Base-by-base conservation (phyloP, 495 filamentous ascomycete species). In the Glutinoglossum americanum region DNA sequence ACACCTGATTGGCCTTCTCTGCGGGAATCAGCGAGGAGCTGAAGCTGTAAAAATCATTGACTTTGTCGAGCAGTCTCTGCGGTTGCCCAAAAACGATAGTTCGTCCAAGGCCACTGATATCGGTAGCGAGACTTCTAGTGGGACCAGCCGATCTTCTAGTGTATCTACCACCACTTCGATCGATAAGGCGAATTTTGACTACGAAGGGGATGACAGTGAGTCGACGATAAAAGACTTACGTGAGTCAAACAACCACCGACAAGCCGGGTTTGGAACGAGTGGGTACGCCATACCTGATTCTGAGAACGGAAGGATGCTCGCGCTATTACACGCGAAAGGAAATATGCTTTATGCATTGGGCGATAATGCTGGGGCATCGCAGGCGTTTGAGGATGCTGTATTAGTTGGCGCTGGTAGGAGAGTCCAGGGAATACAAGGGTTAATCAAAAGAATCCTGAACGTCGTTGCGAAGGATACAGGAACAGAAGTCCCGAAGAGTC, bases 261-360 rank as follows among this genome's bases (percentile, higher is more conserved):
- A 76, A 60, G 68, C 74, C 55, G 85, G 84, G 0, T 89, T 83
- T 66, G 85, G 81, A 0, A 83, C 82, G 21, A 93, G 89, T 66
- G 87, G 87, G 47, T 96, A 92, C 68, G 79, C 80, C 37, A 85
- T 97, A 23, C 76, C 89, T 8, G 85, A 85, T 8, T 83, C 78
- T 25, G 92, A 98, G 61, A 98, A 97, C 68, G 92, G 92, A 23
- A 79, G 93, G 61, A 87, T 99, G 71, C 76, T 97, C 13, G 84
- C 88, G 33, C 73, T 99, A 25, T 78, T 96, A 26, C 93, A 99
- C 69, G 89, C 89, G 2, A 99, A 97, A 68, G 92, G 93, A 28
- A 99, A 97, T 62, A 94, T 97, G 87, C 75, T 97, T 1, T 99
- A 99, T 70, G 80, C 87, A 37, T 69, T 94, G 55, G 89, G 89